Evolutionary conservation across 163 green algal genomes (phyloP).

Genomic region (Chlorella variabilis): DNA sequence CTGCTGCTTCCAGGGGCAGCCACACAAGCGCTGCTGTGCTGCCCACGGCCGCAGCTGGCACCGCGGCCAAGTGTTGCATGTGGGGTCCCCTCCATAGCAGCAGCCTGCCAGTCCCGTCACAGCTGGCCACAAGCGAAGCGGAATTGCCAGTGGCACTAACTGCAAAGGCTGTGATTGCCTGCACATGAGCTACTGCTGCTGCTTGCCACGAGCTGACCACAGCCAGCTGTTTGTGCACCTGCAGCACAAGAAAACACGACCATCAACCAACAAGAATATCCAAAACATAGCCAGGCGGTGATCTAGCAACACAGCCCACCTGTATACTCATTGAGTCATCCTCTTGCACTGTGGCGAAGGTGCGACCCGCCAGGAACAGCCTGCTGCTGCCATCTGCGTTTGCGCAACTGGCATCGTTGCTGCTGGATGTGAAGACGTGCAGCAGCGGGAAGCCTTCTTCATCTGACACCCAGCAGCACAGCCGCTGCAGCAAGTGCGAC

Average conservation of each 20-base stretch:
- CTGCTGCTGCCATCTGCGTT: background rate
- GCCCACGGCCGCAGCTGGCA: slow-evolving; percentile 14
- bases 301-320: no score
- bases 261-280: no score
- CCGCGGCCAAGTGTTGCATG: background rate
- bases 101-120: slow-evolving; percentile 1
- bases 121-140: slow-evolving; percentile 3
- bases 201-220: background rate
- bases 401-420: background rate
- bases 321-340: background rate
- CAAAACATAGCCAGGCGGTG: no score
- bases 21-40: background rate
- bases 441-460: slow-evolving; percentile 25
- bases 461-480: slow-evolving; percentile 30
- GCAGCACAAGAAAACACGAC: no score
- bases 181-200: background rate
- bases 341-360: slow-evolving; percentile 15
- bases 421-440: slow-evolving; percentile 1
- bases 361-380: slow-evolving; percentile 18
- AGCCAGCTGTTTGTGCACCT: slow-evolving; percentile 31
- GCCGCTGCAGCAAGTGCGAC: slow-evolving; percentile 4
- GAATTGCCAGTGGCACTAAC: background rate
- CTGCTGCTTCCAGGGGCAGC: slow-evolving; percentile 1
- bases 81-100: background rate
- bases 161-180: background rate